Evolutionary conservation across 2,329 filamentous ascomycete species (phyloP), one percentile per base, ranked within the genome.

Genomic region (Ceratocystis cubensis): DNA sequence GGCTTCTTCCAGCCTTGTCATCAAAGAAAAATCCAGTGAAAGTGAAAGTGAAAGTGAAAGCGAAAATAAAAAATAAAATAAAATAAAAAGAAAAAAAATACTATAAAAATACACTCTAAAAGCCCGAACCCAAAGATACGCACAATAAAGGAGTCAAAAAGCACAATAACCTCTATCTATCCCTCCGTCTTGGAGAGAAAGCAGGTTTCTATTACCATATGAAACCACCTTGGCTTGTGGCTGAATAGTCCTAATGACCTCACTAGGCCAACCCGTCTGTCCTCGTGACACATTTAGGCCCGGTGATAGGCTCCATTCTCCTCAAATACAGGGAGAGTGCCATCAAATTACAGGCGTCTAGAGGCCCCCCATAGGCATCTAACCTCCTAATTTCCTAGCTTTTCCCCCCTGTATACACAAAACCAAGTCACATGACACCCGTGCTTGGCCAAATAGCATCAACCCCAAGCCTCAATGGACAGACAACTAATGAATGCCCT

Each of bases 221-320:
- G 53, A 57, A 57, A 57, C 53, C 25, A 57, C 53, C 53, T 30
- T 57, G 22, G 53, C 25, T 13, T 41, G 53, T 57, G 53, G 53
- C 53, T 57, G 5, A 57, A 57, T 5, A 33, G 10, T 17, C 53
- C 53, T 22, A 33, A 57, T 57, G 53, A 30, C 22, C 22, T 57
- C 22, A 57, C 53, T 33, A 57, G 30, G 30, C 22, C 25, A 57
- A 6, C 22, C 53, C 10, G 25, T 30, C 28, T 57, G 53, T 57
- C 53, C 53, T 57, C 53, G 53, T 57, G 53, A 57, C 17, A 5
- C 13, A 15, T 57, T 5, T 57, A 57, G 53, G n/a, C 53, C 53
- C 5, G 17, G 15, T 30, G 53, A 30, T 57, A 57, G 53, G 53
- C 22, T 15, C 53, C 30, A 17, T 57, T 20, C n/a, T 17, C 28